Evolutionary conservation across 345 rosid genomes (phyloP), one percentile per base, ranked within the genome.

Genomic region (Dipteronia dyeriana): DNA sequence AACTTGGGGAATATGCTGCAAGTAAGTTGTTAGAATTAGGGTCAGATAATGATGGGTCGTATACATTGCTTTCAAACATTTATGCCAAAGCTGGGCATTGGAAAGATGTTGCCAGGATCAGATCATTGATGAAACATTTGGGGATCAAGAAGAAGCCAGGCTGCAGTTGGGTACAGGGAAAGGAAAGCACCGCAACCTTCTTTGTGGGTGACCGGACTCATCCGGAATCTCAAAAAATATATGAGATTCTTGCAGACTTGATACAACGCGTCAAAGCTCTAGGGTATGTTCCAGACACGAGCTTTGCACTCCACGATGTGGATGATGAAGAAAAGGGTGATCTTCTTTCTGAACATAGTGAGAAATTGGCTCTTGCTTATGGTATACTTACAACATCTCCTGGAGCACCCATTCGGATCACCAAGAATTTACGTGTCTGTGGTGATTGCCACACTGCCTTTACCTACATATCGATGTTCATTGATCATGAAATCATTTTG

Each of bases 301-400:
- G 88, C 62, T 94, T 87, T 84, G 95, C 98, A 0, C 98, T 94
- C 49, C 98, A 94, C 81, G 95, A 94, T 51, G 97, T 91, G 81
- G 98, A 89, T 74, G 94, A 94, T 82, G 98, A 94, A 79, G 97
- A 94, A 90, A 92, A 94, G 78, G 90, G 86, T 67, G 91, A 87
- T 79, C 92, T 92, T 74, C 89, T 94, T 69, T 82, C 77, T 6
- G 95, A 90, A 77, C 98, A 94, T 61, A 88, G 95, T 54, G 98
- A 94, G 88, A 94, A 94, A 86, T 71, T 92, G 73, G 97, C 98
- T 80, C 97, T 93, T 54, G 98, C 93, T 8, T 90, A 82, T 72
- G 92, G 92, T 70, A 85, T 93, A 76, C 78, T 93, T 57, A 87
- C 86, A 54, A 83, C 91, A 31, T 72, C 93, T 39, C 88, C 82